Percentiles rank a stretch among this genome's conserved stretches.
Evolutionary conservation across 2,329 filamentous ascomycete species (phyloP).

Genomic region (Furcasterigmium sp.): DNA sequence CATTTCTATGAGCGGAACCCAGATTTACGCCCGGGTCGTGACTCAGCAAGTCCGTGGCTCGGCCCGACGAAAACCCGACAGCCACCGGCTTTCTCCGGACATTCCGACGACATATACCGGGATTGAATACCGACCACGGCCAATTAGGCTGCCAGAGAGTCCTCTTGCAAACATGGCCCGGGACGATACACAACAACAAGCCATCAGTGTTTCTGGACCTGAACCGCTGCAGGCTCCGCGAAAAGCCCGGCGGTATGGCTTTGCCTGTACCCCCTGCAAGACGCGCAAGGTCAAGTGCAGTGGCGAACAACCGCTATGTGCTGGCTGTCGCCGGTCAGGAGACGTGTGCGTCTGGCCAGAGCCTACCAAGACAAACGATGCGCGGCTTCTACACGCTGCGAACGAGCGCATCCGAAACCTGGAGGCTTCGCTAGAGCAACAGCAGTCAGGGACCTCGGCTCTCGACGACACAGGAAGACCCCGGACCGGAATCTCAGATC

Average conservation of each 20-base stretch:
- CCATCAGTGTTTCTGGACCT: neutral
- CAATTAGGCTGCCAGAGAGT: neutral
- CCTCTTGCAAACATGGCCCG: neutral
- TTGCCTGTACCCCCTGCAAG: constrained; percentile 9
- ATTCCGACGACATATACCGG: no score
- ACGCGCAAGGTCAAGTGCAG: constrained; percentile 10
- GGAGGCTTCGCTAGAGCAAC: constrained; percentile 2
- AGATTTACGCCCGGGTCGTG: no score
- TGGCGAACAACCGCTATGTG: constrained; percentile 7
- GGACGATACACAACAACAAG: neutral
- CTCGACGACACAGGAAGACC: no score
- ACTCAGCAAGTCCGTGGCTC: no score
- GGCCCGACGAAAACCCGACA: no score
- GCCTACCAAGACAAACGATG: neutral
- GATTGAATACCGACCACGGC: neutral
- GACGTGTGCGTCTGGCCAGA: constrained; percentile 7
- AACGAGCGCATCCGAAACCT: constrained; percentile 6
- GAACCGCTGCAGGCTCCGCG: neutral
- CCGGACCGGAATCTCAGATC: no score
- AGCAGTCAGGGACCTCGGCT: no score
- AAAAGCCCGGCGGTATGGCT: constrained; percentile 8
- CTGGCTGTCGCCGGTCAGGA: constrained; percentile 6
- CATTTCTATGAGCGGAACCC: no score
- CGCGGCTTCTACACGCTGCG: constrained; percentile 4
- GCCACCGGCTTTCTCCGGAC: no score